Evolutionary conservation across 1,284 basidiomycete genomes (phyloP), one percentile per base, ranked within the genome.

Genomic region (Schizophyllum commune): DNA sequence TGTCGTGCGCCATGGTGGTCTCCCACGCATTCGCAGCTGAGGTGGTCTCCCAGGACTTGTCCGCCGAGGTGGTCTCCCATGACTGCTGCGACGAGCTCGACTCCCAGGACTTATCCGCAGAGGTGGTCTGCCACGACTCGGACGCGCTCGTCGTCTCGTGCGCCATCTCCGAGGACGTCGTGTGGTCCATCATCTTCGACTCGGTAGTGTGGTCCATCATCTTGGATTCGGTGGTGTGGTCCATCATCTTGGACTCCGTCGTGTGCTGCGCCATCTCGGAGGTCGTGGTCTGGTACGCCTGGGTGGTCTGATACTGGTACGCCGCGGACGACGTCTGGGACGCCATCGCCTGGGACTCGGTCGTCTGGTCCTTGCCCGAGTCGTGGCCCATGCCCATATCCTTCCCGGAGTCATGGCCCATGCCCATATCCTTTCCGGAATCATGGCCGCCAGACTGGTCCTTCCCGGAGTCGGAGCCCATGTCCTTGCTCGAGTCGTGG

Each of bases 311-410:
- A 5, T 27, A 27, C 27, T 27, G 3, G 27, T 27, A 27, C 27
- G 27, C 27, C 27, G 27, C 27, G 27, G 73, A 71, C 15, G 72
- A 67, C 15, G 66, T 61, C 56, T 32, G 19, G 51, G 32, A 11
- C 52, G 27, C 56, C 4, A 58, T 60, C 58, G 60, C 57, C 61
- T 59, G 62, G 27, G 27, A 27, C 27, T 58, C 61, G 58, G 63
- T 65, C 55, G 63, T 65, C 11, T 68, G 69, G 33, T 65, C 62
- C 52, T 62, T 58, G 57, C 59, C 63, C 56, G 57, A 58, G 59
- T 62, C 68, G 58, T 60, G 61, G 33, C 62, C 62, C 33, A 54
- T 58, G 51, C 65, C 64, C 32, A 65, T 61, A 57, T 65, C 67
- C 58, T 60, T 64, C 58, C 56, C 61, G 17, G 60, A 62, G 58